phyloP scores from a whole-genome alignment of 441 rosid genomes.

The Populus hybrid region DNA sequence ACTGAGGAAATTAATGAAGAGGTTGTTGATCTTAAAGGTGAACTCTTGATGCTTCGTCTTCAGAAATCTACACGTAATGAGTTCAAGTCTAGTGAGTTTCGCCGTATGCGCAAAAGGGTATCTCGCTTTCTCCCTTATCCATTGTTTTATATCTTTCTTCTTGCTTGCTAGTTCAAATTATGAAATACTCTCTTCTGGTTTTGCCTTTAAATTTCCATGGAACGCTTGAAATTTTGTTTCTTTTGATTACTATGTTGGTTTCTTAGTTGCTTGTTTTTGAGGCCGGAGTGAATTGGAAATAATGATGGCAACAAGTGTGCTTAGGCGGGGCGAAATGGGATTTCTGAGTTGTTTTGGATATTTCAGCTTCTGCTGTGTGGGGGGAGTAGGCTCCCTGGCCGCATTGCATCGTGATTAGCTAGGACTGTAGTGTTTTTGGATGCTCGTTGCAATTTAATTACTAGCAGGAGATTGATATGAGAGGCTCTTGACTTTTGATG shows the following conservation, averaged over 20 bases:
- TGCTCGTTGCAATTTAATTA: neutral
- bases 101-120: conserved; percentile 87
- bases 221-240: neutral
- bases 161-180: neutral
- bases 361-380: too few species aligned
- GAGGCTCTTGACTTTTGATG: too few species aligned
- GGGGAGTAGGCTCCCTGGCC: neutral
- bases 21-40: conserved; percentile 85
- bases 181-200: neutral
- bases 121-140: conserved; percentile 4
- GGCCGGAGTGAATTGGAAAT: neutral
- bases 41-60: conserved; percentile 86
- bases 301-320: neutral
- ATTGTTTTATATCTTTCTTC: neutral
- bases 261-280: neutral
- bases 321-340: neutral
- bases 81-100: conserved; percentile 88
- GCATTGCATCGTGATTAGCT: neutral
- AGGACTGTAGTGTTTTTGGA: neutral
- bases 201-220: neutral
- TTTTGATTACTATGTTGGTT: too few species aligned
- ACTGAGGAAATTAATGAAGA: conserved; percentile 80
- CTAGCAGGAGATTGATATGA: neutral
- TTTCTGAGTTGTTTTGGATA: neutral
- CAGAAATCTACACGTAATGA: conserved; percentile 81